Base-by-base conservation (phyloP, 1,284 basidiomycete genomes). In the Grifola frondosa region DNA sequence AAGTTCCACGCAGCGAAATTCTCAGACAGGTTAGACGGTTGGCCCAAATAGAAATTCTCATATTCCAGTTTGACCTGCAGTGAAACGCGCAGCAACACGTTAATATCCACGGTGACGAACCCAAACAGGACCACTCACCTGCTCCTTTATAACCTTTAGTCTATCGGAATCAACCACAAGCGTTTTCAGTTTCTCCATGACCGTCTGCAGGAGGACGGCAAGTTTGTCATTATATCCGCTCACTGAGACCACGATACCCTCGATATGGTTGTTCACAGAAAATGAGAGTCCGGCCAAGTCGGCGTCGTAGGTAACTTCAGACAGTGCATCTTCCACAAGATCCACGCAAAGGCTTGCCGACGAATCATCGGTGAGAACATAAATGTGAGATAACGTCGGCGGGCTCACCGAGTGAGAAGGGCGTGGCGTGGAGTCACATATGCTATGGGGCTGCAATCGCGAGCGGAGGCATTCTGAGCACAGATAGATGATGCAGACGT, bases 181-280 rank as follows among this genome's bases (percentile, higher is more conserved):
- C 19, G 37, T 44, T 20, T 44, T 53, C 15, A 64, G 32, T 32
- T 50, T 52, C 9, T 52, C 49, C 5, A 63, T 29, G 5, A 63
- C 57, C 0, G 53, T 58, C 19, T 78, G 67, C 10, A 78, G 67
- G 13, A 87, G 54, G 0, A 77, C 69, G 1, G 71, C 60, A 0
- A 87, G 69, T 66, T 85, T 86, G 66, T 87, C 81, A 54, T 78
- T 80, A 67, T 84, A 88, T 1, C 84, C 84, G 24, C 70, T 68
- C 9, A 81, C 67, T 11, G 67, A 64, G 74, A 62, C 29, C 61
- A 60, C 41, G 78, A 69, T 24, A 63, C 73, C 55, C 71, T 73
- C 37, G 63, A 69, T 44, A 64, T 67, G 44, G 67, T 71, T 50
- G 66, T 66, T 31, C 31, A 84, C 60, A 42, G 63, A 66, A 65